Conservation (phyloP, 768 basidiomycete species). For the Trametes maxima region DNA sequence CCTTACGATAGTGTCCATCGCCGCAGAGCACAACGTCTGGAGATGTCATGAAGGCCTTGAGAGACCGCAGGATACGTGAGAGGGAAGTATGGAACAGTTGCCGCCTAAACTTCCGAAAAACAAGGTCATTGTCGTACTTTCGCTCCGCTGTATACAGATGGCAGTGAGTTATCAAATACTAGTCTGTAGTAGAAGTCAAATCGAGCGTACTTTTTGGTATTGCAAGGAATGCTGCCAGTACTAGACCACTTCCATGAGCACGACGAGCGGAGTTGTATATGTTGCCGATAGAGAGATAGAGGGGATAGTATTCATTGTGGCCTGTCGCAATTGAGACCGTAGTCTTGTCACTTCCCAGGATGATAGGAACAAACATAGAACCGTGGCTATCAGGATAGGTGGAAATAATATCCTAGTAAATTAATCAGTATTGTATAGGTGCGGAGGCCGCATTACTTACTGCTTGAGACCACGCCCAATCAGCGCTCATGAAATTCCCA, state of each 20-base stretch:
- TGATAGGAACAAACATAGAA: slow-evolving; percentile 3
- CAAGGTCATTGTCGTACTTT: too few species aligned
- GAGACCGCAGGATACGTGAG: too few species aligned
- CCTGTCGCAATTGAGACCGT: slow-evolving; percentile 30
- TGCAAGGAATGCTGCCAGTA: slow-evolving; percentile 21
- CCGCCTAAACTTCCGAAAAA: too few species aligned
- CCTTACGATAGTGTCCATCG: too few species aligned
- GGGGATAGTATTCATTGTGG: slow-evolving; percentile 26
- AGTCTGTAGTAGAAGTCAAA: background rate
- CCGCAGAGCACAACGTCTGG: too few species aligned
- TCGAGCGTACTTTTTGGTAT: slow-evolving; percentile 22
- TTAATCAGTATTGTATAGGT: background rate
- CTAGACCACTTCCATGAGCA: slow-evolving; percentile 20
- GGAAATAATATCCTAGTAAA: background rate
- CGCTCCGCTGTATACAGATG: too few species aligned
- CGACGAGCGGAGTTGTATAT: slow-evolving; percentile 21
- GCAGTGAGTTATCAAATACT: too few species aligned
- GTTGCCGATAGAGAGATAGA: slow-evolving; percentile 26
- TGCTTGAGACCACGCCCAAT: background rate
- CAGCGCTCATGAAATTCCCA: background rate
- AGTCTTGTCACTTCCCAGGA: slow-evolving; percentile 31
- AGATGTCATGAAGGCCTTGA: too few species aligned
- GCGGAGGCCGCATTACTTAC: background rate
- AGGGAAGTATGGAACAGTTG: too few species aligned
- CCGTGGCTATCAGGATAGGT: background rate